phyloP scores from a whole-genome alignment of 176 grass and related monocot genomes.

The Oryza meyeriana region DNA sequence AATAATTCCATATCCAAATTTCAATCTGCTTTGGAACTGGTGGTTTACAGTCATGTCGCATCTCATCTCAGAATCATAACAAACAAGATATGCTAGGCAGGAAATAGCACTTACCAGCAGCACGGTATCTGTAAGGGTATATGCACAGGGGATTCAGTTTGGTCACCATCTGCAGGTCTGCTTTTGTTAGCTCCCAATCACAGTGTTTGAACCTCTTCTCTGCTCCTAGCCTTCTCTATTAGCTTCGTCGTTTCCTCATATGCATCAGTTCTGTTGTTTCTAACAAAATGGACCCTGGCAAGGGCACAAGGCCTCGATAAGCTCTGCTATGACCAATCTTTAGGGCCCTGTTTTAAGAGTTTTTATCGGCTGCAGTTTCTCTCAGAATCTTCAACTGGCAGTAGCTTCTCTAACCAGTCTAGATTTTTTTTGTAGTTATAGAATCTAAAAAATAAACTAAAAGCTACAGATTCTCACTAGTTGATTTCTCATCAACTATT shows the following conservation, averaged over 20 bases:
- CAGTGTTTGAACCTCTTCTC: conserved; percentile 97
- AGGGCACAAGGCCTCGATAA: conserved; percentile 91
- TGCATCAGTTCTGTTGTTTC: conserved; percentile 62
- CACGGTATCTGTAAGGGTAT: conserved; percentile 96
- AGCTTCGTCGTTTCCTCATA: conserved; percentile 97
- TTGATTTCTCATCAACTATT: too few species aligned
- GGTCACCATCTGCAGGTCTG: conserved; percentile 85
- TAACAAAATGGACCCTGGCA: conserved; percentile 90
- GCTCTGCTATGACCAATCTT: conserved; percentile 97
- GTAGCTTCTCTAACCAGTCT: too few species aligned
- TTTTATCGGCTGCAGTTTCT: too few species aligned
- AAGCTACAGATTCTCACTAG: too few species aligned
- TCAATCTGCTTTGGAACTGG: conserved; percentile 34
- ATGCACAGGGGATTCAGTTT: conserved; percentile 89
- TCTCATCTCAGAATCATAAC: conserved; percentile 5
- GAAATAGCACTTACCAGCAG: conserved; percentile 67
- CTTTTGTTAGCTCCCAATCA: conserved; percentile 78
- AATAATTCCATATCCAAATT: too few species aligned
- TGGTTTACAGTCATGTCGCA: not conserved
- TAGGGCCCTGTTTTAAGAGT: too few species aligned
- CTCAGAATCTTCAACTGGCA: too few species aligned
- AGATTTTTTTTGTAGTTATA: too few species aligned
- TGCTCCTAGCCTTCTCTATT: conserved; percentile 95
- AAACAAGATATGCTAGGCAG: conserved; percentile 20
- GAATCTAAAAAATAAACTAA: too few species aligned